Conservation (phyloP, 768 basidiomycete species). For the Phylloporus rhodoxanthus region DNA sequence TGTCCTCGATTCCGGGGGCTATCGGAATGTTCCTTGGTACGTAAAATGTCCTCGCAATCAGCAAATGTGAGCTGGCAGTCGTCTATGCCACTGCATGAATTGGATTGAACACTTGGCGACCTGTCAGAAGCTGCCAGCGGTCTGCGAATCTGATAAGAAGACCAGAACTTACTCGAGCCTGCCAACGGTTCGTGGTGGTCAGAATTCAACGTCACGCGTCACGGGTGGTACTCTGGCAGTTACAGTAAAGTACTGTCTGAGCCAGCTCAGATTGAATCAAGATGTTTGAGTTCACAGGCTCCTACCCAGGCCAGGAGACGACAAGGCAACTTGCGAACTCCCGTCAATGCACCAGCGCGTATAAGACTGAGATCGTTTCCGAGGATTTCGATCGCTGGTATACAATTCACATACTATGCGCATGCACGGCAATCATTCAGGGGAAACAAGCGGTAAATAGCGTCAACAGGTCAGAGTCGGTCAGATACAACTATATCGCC, state of each 20-base stretch:
- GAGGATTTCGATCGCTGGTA: background rate
- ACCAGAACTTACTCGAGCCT: background rate
- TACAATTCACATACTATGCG: background rate
- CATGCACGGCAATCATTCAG: background rate
- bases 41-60: background rate
- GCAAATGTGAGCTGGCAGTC: background rate
- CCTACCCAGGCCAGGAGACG: background rate
- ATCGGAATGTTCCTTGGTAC: too few species aligned
- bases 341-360: too few species aligned
- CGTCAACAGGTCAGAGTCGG: slow-evolving; percentile 9
- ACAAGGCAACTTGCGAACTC: background rate
- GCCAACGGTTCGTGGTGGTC: background rate
- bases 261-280: too few species aligned
- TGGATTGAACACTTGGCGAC: background rate
- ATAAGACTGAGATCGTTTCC: too few species aligned
- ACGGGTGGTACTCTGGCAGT: too few species aligned
- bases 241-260: too few species aligned
- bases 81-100: background rate
- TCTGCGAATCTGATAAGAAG: background rate
- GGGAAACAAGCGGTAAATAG: slow-evolving; percentile 10
- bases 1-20: too few species aligned
- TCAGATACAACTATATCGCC: slow-evolving; percentile 1
- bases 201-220: background rate
- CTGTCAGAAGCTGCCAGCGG: background rate
- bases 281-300: too few species aligned